A percentile compares a stretch with the other conserved stretches of the same genome.
Conservation (phyloP, 2,329 filamentous ascomycete species). For the Thielaviopsis ethacetica region DNA sequence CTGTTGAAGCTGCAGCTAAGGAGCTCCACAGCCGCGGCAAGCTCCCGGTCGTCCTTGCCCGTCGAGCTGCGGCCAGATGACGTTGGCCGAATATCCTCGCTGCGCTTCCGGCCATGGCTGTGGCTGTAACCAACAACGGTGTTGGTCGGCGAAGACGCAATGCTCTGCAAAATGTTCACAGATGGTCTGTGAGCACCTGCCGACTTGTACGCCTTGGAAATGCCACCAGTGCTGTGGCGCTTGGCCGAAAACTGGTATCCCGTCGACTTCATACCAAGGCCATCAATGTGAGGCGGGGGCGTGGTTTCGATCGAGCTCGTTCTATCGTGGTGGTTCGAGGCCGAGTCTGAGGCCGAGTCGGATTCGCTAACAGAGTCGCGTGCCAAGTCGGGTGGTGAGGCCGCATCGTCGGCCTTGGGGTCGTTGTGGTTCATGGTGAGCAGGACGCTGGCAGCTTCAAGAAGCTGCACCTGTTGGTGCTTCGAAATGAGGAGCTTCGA, state of each 20-base stretch:
- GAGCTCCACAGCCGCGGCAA: constrained; percentile 79
- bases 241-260: constrained; percentile 35
- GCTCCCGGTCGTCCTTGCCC: constrained; percentile 69
- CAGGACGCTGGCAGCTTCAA: constrained; percentile 92
- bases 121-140: constrained; percentile 20
- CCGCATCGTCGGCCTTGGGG: constrained; percentile 28
- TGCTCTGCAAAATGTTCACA: constrained; percentile 32
- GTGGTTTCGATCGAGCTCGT: constrained; percentile 85
- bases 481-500: constrained; percentile 98
- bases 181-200: constrained; percentile 24
- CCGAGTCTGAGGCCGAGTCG: constrained; percentile 68
- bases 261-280: constrained; percentile 35
- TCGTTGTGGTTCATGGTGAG: constrained; percentile 61
- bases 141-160: constrained; percentile 24
- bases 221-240: constrained; percentile 40
- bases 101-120: constrained; percentile 52
- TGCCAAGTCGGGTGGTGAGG: constrained; percentile 47
- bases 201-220: constrained; percentile 72
- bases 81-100: constrained; percentile 57
- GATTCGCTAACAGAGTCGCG: constrained; percentile 60
- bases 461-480: constrained; percentile 94
- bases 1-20: constrained; percentile 86
- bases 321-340: constrained; percentile 60
- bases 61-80: constrained; percentile 63
- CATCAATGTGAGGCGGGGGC: constrained; percentile 64